These are phyloP conservation scores for Pseudonitzschia multiseries DNA, from an alignment of 108 stramenopile species.

Conservation along the genomic window DNA sequence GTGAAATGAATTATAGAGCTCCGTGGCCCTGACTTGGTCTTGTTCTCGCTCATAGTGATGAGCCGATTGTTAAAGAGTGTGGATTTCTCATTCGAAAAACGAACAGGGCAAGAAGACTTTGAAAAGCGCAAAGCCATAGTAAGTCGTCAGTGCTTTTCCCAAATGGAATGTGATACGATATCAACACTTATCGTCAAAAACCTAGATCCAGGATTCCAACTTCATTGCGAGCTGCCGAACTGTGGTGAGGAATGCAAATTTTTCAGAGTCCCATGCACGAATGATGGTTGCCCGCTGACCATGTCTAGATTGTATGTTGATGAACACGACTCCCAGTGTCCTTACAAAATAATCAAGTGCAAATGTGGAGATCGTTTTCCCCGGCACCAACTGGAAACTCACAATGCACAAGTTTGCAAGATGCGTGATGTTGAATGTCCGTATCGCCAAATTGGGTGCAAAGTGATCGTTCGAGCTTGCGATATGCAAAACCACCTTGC, in stretches of 20 bases:
- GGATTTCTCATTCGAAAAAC: constrained; percentile 23
- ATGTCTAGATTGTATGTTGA: constrained; percentile 46
- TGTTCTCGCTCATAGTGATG: constrained; percentile 3
- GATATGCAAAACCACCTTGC: constrained; percentile 46
- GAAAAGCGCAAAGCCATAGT: constrained; percentile 13
- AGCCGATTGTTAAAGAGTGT: constrained; percentile 23
- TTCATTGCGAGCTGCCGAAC: constrained; percentile 47
- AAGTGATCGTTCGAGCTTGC: constrained; percentile 40
- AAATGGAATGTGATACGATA: constrained; percentile 45
- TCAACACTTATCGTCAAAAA: constrained; percentile 46
- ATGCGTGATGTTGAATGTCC: constrained; percentile 57
- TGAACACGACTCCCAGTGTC: constrained; percentile 47
- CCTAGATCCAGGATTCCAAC: constrained; percentile 45
- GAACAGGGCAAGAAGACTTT: constrained; percentile 18
- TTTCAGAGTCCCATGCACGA: constrained; percentile 43
- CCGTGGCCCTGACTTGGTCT: not conserved
- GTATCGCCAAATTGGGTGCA: constrained; percentile 47
- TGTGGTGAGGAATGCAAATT: constrained; percentile 52
- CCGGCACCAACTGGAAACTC: constrained; percentile 28
- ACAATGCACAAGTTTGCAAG: constrained; percentile 39
- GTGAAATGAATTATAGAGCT: not conserved
- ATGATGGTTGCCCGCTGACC: constrained; percentile 37
- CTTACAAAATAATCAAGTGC: constrained; percentile 43
- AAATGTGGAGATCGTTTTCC: constrained; percentile 46
- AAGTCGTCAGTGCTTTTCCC: constrained; percentile 28